These are phyloP conservation scores for Ganoderma resinaceum DNA, from an alignment of 1,284 basidiomycete species.

Conservation along the genomic window DNA sequence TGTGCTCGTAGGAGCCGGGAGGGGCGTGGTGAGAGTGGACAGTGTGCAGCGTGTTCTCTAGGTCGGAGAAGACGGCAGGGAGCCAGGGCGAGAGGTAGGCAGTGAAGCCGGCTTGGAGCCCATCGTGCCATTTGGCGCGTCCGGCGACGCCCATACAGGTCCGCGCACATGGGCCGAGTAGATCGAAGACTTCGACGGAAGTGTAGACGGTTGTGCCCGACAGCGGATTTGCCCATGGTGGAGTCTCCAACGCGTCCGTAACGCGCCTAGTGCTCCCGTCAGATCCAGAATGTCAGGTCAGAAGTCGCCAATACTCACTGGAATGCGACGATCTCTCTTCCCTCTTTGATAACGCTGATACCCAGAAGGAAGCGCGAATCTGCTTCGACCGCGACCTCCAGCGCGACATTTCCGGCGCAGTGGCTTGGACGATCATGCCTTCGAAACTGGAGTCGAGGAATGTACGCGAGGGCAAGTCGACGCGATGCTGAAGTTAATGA, in stretches of 20 bases:
- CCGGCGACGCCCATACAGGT: neutral
- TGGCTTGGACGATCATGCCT: neutral
- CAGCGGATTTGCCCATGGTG: neutral
- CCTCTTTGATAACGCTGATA: neutral
- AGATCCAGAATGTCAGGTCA: neutral
- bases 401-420: neutral
- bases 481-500: no score
- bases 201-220: neutral
- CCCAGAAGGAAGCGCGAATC: neutral
- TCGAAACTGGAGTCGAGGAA: neutral
- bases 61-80: neutral
- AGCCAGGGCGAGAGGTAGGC: neutral
- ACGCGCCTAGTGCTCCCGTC: neutral
- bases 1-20: neutral
- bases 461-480: neutral
- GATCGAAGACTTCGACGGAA: neutral
- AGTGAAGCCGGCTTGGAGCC: neutral
- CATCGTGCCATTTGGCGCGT: neutral
- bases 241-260: neutral
- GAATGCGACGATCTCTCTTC: neutral
- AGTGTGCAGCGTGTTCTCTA: neutral
- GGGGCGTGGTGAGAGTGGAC: neutral
- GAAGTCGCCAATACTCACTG: neutral
- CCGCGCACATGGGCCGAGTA: neutral
- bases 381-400: neutral